Evolutionary conservation across 495 filamentous ascomycete species (phyloP), one percentile per base, ranked within the genome.

Genomic region (Talaromyces borbonicus): DNA sequence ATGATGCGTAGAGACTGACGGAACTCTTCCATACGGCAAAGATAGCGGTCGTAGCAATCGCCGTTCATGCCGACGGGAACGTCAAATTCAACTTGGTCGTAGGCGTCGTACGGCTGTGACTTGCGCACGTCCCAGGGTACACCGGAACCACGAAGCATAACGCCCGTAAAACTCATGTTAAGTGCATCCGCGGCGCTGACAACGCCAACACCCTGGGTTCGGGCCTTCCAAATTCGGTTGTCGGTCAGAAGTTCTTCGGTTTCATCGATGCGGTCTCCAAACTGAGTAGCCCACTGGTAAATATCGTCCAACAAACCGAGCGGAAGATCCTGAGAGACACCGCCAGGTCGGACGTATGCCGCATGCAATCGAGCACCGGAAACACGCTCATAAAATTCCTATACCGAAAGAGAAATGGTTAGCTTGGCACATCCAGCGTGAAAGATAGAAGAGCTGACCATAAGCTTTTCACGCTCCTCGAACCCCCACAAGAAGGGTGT

Each of bases 351-450:
- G 56, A 99, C 90, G 59, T 99, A 99, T 56, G 93, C 93, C 37
- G 93, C 88, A 66, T 99, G 93, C 50, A 99, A 81, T 72, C 93
- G 90, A 52, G 93, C 93, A 52, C 93, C 93, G 31, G 92, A 97
- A 26, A 97, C 93, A 66, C 93, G 88, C 65, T 99, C 93, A 62
- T 99, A 99, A 73, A 99, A 99, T 82, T 99, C 92, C 90, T 96
- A 51, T 32, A 31, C 42, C n/a, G n/a, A n/a, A n/a, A n/a, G n/a
- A n/a, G n/a, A n/a, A n/a, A n/a, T n/a, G n/a, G n/a, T n/a, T n/a
- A n/a, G n/a, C n/a, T n/a, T n/a, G 5, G 30, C 12, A 25, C 40
- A 35, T 12, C 12, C 15, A 26, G 3, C 23, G 14, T 43, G 8
- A 15, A 14, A 48, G 2, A 25, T n/a, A 20, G 8, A 27, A 3